These are phyloP conservation scores for Podila verticillata DNA, from an alignment of 192 early-diverging fungal genomes.

Conservation along the genomic window DNA sequence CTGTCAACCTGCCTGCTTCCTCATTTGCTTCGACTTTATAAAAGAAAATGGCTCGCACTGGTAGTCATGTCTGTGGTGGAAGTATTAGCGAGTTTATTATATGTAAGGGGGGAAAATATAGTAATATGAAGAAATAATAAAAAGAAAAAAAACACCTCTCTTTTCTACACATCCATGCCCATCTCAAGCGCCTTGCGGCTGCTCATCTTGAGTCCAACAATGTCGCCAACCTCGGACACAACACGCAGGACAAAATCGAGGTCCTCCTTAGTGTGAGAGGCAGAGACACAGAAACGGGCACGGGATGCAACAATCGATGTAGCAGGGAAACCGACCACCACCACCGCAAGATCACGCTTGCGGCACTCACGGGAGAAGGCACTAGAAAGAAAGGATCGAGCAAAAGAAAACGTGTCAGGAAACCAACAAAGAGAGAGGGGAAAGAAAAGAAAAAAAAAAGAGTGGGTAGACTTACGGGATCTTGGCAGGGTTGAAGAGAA, in stretches of 20 bases:
- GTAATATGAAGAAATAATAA: conserved; percentile 4
- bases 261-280: conserved; percentile 95
- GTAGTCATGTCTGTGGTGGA: background rate
- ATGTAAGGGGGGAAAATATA: background rate
- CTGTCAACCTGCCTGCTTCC: background rate
- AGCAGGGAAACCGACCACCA: conserved; percentile 97
- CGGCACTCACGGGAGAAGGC: conserved; percentile 95
- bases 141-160: background rate
- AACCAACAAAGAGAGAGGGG: background rate
- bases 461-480: conserved; percentile 64
- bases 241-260: conserved; percentile 78
- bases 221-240: conserved; percentile 79
- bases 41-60: background rate
- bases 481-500: conserved; percentile 95
- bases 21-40: background rate
- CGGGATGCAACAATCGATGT: conserved; percentile 96
- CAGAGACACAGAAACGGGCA: conserved; percentile 94
- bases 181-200: conserved; percentile 45
- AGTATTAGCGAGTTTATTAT: background rate
- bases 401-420: background rate
- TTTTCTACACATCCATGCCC: conserved; percentile 40
- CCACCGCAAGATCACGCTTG: conserved; percentile 90
- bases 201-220: conserved; percentile 72
- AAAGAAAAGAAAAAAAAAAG: background rate
- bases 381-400: conserved; percentile 16